Conservation (phyloP, 2,329 filamentous ascomycete species). For the Coniochaeta sp. region DNA sequence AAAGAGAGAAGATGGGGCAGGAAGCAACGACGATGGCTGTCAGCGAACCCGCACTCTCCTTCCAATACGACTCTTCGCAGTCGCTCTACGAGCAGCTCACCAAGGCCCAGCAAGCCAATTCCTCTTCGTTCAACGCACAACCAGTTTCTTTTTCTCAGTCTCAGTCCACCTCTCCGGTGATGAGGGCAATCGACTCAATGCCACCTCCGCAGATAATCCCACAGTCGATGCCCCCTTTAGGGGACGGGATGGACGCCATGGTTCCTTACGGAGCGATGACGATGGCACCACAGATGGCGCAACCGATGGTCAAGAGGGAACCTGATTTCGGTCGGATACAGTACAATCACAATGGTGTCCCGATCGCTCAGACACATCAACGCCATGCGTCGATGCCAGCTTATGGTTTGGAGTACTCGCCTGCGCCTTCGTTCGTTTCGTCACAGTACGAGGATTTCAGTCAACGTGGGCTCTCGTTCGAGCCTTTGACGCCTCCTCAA, state of each 20-base stretch:
- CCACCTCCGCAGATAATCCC: slow-evolving; percentile 58
- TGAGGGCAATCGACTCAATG: slow-evolving; percentile 90
- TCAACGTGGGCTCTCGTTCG: slow-evolving; percentile 90
- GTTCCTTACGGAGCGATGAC: slow-evolving; percentile 60
- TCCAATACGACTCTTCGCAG: slow-evolving; percentile 98
- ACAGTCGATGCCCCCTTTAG: slow-evolving; percentile 44
- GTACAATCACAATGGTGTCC: slow-evolving; percentile 88
- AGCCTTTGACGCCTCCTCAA: slow-evolving; percentile 93
- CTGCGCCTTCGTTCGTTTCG: slow-evolving; percentile 95
- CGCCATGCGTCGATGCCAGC: slow-evolving; percentile 98
- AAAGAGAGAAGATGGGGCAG: slow-evolving; percentile 99
- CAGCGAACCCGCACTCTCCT: slow-evolving; percentile 93
- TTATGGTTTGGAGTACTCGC: slow-evolving; percentile 91
- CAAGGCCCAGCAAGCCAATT: slow-evolving; percentile 97
- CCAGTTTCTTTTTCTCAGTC: slow-evolving; percentile 60
- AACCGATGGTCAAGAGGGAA: slow-evolving; percentile 77
- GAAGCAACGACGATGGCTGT: slow-evolving; percentile 95
- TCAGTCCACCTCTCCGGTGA: slow-evolving; percentile 80
- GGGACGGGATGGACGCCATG: slow-evolving; percentile 65
- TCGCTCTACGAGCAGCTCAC: slow-evolving; percentile 99
- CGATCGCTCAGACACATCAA: slow-evolving; percentile 75
- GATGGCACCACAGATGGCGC: slow-evolving; percentile 62
- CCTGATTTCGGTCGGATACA: slow-evolving; percentile 74
- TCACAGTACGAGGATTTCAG: slow-evolving; percentile 98
- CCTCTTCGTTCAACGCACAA: slow-evolving; percentile 87